Evolutionary conservation across 495 filamentous ascomycete genomes (phyloP).

Genomic region (Daldinia grandis): DNA sequence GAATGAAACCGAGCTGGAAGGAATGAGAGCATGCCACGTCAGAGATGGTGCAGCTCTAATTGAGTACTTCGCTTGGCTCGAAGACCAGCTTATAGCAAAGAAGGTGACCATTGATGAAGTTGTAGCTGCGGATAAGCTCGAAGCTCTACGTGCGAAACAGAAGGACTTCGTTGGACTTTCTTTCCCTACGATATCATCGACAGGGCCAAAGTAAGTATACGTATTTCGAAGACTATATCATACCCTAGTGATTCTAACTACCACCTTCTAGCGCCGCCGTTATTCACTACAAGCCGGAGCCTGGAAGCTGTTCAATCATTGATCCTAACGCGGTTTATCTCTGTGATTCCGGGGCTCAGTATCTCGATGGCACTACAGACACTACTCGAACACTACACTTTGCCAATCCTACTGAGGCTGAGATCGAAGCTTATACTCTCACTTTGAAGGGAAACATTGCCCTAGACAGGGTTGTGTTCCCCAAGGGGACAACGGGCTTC

Average conservation of each 20-base stretch:
- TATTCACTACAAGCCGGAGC: constrained; percentile 96
- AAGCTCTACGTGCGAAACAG: constrained; percentile 80
- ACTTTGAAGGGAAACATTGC: constrained; percentile 97
- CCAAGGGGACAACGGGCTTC: constrained; percentile 93
- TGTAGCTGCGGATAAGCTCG: constrained; percentile 88
- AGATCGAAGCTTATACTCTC: constrained; percentile 91
- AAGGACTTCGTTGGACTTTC: constrained; percentile 89
- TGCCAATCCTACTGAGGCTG: constrained; percentile 81
- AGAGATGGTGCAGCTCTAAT: constrained; percentile 92
- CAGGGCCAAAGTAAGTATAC: constrained; percentile 75
- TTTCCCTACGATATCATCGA: constrained; percentile 96
- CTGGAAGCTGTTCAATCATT: constrained; percentile 80
- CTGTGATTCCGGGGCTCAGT: constrained; percentile 97
- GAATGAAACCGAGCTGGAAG: constrained; percentile 88
- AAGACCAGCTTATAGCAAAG: constrained; percentile 81
- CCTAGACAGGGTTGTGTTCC: constrained; percentile 86
- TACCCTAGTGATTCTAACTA: neutral
- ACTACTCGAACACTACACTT: constrained; percentile 96
- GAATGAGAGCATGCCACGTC: constrained; percentile 94
- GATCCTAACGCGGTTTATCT: constrained; percentile 91
- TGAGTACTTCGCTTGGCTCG: constrained; percentile 96
- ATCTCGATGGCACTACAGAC: constrained; percentile 94
- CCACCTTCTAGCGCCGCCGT: constrained; percentile 70
- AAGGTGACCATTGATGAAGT: constrained; percentile 84
- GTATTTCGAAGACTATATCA: neutral